These are phyloP conservation scores for Cyclocybe aegerita DNA, from an alignment of 768 basidiomycete genomes.

Conservation along the genomic window DNA sequence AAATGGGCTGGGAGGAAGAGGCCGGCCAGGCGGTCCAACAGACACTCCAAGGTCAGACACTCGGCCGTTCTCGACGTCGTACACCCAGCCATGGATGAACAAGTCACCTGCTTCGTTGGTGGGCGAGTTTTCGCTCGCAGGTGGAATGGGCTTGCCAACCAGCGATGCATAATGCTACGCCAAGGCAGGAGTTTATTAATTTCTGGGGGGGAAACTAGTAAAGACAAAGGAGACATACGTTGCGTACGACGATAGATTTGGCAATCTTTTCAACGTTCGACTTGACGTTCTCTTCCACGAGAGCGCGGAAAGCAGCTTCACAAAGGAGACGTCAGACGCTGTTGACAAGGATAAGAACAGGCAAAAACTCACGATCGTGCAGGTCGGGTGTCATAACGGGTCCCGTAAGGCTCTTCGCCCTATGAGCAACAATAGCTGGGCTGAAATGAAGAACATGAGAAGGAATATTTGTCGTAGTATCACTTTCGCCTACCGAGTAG, in stretches of 20 bases:
- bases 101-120: constrained; percentile 15
- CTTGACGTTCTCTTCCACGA: constrained; percentile 44
- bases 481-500: constrained; percentile 1
- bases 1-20: constrained; percentile 28
- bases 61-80: constrained; percentile 52
- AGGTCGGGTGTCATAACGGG: constrained; percentile 20
- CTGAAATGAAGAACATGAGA: constrained; percentile 18
- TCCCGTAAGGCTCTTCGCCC: constrained; percentile 15
- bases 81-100: constrained; percentile 59
- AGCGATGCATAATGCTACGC: constrained; percentile 15
- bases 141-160: not conserved
- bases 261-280: constrained; percentile 28
- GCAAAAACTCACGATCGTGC: constrained; percentile 26
- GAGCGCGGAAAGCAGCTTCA: constrained; percentile 39
- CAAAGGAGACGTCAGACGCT: not conserved
- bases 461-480: too few relatives aligned
- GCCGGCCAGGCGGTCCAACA: constrained; percentile 33
- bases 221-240: constrained; percentile 17
- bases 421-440: constrained; percentile 32
- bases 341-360: not conserved
- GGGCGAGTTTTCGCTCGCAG: not conserved
- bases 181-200: not conserved
- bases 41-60: constrained; percentile 48
- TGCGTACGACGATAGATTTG: constrained; percentile 24
- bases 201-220: too few relatives aligned